Base-by-base conservation (phyloP, 768 basidiomycete genomes). In the Mycena metata region DNA sequence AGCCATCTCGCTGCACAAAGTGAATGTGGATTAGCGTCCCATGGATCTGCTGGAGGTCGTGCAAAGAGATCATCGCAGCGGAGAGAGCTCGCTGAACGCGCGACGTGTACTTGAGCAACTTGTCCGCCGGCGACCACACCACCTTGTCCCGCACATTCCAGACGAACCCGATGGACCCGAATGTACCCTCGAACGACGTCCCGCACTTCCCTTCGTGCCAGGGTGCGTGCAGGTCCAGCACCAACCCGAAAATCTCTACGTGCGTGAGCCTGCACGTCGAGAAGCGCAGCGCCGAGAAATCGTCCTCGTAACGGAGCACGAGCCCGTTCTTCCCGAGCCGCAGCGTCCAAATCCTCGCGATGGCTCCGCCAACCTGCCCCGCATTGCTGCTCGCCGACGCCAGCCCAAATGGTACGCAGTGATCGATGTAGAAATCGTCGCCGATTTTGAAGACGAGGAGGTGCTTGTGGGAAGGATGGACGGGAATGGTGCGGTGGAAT, bases 1-100 rank as follows among this genome's bases (percentile, higher is more conserved):
- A 49, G 9, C 81, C 79, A 0, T 67, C 58, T 0, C 60, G 61
- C 50, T 79, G 75, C 0, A 81, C 76, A 36, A 81, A 81, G 1
- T 76, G 54, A 35, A 77, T 71, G 58, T 83, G 81, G 3, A 73
- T 75, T 0, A 83, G 72, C 0, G 79, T 76, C 2, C 82, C 78
- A 45, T 74, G 67, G 19, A 84, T 61, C 12, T 62, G 74, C 61
- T 75, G 55, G 0, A 72, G 49, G 0, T 70, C 69, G 35, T 64
- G 41, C 23, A 69, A 67, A 8, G 61, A 56, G n/a, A 62, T 65
- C 45, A 15, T 59, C 42, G 5, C 64, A 0, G 10, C 15, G 3
- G 16, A 51, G 3, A 79, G 60, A 47, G 77, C 76, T 5, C 23
- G 33, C 6, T 39, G 24, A 2, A 73, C 61, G 23, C 72, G 51